Evolutionary conservation across 2,329 filamentous ascomycete genomes (phyloP).

Genomic region (Cordyceps pruinosa): DNA sequence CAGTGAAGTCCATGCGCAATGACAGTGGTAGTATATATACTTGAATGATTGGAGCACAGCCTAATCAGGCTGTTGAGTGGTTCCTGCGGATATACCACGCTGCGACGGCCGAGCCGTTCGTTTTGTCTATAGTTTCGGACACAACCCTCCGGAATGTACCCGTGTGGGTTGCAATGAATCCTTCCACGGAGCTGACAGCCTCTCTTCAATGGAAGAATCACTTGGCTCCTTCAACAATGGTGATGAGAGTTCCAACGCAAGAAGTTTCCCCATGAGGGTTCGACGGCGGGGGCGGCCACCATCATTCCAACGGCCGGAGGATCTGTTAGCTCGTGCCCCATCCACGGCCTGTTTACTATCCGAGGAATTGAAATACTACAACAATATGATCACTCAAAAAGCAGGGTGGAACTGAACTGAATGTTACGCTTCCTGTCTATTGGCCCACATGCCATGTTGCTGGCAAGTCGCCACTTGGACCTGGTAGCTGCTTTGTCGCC

Average conservation of each 20-base stretch:
- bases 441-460: not conserved
- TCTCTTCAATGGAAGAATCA: not conserved
- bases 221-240: not conserved
- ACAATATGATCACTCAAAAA: not conserved
- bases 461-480: not conserved
- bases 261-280: not conserved
- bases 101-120: not conserved
- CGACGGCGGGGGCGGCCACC: not conserved
- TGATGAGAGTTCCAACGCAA: not conserved
- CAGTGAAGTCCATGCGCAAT: too few species aligned
- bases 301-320: not conserved
- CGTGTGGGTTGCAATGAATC: not conserved
- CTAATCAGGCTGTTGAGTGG: not conserved
- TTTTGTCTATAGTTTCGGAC: not conserved
- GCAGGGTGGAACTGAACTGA: not conserved
- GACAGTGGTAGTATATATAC: not conserved
- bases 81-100: not conserved
- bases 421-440: not conserved
- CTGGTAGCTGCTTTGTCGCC: not conserved
- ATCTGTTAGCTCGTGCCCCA: not conserved
- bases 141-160: not conserved
- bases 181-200: not conserved
- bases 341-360: not conserved
- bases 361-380: not conserved
- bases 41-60: not conserved